Evolutionary conservation across 176 grass and related monocot genomes (phyloP).

Genomic region (Lolium multiflorum): DNA sequence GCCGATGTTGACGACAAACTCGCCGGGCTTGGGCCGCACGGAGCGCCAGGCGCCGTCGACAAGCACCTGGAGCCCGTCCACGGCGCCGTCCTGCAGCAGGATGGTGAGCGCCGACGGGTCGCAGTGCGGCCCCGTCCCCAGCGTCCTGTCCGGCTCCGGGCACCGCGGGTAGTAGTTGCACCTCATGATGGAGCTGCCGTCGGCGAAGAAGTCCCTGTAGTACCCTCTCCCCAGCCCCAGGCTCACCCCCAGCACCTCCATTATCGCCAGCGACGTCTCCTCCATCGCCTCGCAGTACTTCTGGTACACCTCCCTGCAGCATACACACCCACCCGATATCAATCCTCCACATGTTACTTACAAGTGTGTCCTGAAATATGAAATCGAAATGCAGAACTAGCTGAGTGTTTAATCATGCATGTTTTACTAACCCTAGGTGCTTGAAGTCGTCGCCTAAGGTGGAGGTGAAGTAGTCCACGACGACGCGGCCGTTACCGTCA

Average conservation of each 20-base stretch:
- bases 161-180: slow-evolving; percentile 89
- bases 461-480: slow-evolving; percentile 67
- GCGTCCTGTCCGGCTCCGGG: slow-evolving; percentile 77
- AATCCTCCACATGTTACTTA: no score
- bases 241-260: slow-evolving; percentile 83
- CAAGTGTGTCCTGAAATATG: no score
- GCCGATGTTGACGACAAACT: slow-evolving; percentile 78
- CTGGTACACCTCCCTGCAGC: slow-evolving; percentile 64
- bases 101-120: slow-evolving; percentile 77
- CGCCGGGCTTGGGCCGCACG: slow-evolving; percentile 56
- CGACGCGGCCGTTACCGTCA: not conserved
- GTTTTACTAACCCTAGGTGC: slow-evolving; percentile 64
- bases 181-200: slow-evolving; percentile 71
- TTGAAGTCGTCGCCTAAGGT: slow-evolving; percentile 62
- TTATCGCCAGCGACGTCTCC: slow-evolving; percentile 52
- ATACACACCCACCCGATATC: not conserved
- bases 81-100: slow-evolving; percentile 64
- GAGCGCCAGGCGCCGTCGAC: slow-evolving; percentile 52
- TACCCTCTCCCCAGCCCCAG: slow-evolving; percentile 55
- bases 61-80: slow-evolving; percentile 80
- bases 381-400: not conserved
- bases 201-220: slow-evolving; percentile 75
- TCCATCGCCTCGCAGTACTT: slow-evolving; percentile 71
- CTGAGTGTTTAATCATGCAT: not conserved
- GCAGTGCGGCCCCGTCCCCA: slow-evolving; percentile 86